These are phyloP conservation scores for Atalantia buxifolia DNA, from an alignment of 345 rosid species.

Conservation along the genomic window DNA sequence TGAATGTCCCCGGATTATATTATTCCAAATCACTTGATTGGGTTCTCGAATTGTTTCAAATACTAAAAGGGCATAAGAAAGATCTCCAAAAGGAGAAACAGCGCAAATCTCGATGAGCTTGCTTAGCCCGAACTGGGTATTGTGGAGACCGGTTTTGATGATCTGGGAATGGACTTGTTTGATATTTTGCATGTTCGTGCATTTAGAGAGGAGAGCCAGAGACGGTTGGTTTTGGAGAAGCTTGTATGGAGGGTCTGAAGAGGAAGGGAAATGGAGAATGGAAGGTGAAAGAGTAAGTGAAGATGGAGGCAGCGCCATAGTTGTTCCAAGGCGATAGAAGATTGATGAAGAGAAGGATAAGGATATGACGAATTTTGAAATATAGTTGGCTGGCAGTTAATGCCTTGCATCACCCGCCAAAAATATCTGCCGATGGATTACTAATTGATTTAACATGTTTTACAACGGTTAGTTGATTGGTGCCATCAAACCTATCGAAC, in stretches of 20 bases:
- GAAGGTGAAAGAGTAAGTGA: conserved; percentile 21
- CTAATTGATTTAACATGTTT: background rate
- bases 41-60: conserved; percentile 56
- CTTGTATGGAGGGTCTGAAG: conserved; percentile 64
- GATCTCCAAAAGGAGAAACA: conserved; percentile 53
- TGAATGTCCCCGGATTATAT: conserved; percentile 52
- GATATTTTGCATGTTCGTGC: conserved; percentile 45
- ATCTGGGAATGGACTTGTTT: conserved; percentile 56
- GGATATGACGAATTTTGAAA: background rate
- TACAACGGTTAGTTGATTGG: no score
- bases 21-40: conserved; percentile 61
- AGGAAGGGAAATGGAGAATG: conserved; percentile 46
- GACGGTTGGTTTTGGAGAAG: conserved; percentile 54
- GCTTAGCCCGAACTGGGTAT: conserved; percentile 63
- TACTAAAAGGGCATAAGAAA: conserved; percentile 48
- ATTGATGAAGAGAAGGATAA: background rate
- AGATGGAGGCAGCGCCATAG: conserved; percentile 26
- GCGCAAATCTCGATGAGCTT: conserved; percentile 66
- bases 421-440: background rate
- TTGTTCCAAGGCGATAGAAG: background rate
- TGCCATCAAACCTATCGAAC: no score
- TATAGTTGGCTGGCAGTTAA: background rate
- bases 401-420: conserved; percentile 6
- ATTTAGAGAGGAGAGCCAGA: conserved; percentile 55
- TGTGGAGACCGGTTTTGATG: conserved; percentile 72